Evolutionary conservation across 2,329 filamentous ascomycete species (phyloP).

Genomic region (Trichoderma endophyticum): DNA sequence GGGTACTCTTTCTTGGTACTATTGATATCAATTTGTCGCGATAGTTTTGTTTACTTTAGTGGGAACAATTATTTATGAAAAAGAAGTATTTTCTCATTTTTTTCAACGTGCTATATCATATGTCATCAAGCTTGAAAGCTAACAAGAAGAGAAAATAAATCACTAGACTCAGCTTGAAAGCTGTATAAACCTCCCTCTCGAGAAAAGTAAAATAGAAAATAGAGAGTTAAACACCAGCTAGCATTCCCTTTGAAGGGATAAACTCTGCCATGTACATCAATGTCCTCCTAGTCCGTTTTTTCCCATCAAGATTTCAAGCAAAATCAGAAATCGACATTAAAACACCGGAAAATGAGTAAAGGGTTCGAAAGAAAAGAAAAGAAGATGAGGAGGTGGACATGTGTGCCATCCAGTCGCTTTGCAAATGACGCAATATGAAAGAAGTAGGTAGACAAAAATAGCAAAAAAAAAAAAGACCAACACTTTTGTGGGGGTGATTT

Average conservation of each 20-base stretch:
- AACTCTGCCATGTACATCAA: slow-evolving; percentile 8
- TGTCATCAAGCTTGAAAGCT: not conserved
- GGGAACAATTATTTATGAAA: not conserved
- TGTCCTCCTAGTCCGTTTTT: not conserved
- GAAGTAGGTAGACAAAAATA: not conserved
- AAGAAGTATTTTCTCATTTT: not conserved
- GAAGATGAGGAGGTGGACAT: not conserved
- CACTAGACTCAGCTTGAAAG: not conserved
- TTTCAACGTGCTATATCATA: not conserved
- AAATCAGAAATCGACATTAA: not conserved
- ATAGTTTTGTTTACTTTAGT: not conserved
- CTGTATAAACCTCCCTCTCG: not conserved
- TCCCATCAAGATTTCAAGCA: not conserved
- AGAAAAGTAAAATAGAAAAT: not conserved
- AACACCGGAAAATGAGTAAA: slow-evolving; percentile 2
- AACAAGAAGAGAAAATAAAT: not conserved
- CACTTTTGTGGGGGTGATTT: not conserved
- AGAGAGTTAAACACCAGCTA: not conserved
- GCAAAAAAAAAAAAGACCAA: not conserved
- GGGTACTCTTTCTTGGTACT: not conserved
- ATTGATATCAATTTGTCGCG: not conserved
- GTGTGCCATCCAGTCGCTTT: not conserved
- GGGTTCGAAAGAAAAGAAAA: not conserved
- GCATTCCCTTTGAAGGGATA: not conserved
- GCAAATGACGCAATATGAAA: not conserved